phyloP scores from a whole-genome alignment of 2,329 filamentous ascomycete genomes.

The Ceratocystis albifundus region DNA sequence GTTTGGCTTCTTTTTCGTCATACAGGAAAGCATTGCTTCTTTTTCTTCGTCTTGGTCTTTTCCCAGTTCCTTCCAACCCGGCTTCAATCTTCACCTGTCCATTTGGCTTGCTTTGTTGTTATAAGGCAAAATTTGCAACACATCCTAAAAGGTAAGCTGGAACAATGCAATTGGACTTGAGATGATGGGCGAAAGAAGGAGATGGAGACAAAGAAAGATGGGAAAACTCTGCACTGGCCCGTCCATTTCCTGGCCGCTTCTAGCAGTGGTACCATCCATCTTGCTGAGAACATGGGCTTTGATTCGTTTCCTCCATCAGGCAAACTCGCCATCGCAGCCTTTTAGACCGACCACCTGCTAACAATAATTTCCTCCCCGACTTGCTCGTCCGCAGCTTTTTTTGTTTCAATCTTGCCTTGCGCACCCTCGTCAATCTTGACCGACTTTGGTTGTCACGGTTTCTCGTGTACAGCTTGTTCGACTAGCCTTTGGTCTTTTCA shows the following conservation, averaged over 20 bases:
- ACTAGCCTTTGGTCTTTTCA: conserved; percentile 52
- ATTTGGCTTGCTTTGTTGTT: background rate
- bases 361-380: background rate
- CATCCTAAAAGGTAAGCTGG: background rate
- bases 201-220: background rate
- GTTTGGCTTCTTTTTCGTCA: conserved; percentile 11
- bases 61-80: background rate
- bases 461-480: conserved; percentile 17
- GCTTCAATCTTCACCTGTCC: background rate
- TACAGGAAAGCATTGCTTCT: conserved; percentile 6
- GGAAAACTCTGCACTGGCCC: background rate
- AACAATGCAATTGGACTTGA: background rate
- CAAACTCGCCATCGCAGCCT: background rate
- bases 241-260: background rate
- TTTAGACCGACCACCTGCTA: conserved; percentile 1
- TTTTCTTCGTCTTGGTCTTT: background rate
- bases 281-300: background rate
- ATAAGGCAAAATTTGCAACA: background rate
- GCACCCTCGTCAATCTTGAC: background rate
- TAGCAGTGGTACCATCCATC: background rate
- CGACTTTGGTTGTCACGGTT: conserved; percentile 6
- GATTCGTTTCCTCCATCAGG: background rate
- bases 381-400: conserved; percentile 13
- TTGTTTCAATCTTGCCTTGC: background rate
- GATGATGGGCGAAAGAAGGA: background rate